Evolutionary conservation across 306 rosid species (phyloP).

Genomic region (Citrullus mucosospermus): DNA sequence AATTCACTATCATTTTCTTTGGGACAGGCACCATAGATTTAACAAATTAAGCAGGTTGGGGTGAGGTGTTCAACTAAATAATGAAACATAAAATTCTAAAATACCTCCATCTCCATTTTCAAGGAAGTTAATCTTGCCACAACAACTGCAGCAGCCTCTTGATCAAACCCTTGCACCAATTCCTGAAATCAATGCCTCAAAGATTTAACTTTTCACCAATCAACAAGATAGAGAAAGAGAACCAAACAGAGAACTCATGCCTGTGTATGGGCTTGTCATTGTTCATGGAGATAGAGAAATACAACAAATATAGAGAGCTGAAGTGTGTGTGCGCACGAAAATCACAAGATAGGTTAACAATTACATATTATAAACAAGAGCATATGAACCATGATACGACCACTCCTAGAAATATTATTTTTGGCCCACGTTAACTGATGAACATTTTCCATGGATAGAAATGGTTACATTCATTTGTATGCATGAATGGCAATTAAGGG

Average conservation of each 20-base stretch:
- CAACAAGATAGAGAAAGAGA: background rate
- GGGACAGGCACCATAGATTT: background rate
- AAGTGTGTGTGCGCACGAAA: background rate
- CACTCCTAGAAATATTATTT: background rate
- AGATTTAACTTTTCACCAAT: conserved; percentile 1
- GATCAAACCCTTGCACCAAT: conserved; percentile 94
- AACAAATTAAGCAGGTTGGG: background rate
- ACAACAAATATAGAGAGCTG: background rate
- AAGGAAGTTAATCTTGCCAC: conserved; percentile 80
- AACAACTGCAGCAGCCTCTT: conserved; percentile 95
- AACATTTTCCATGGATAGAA: background rate
- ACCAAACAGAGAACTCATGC: background rate
- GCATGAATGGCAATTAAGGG: background rate
- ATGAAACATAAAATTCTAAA: conserved; percentile 2
- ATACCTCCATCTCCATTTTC: conserved; percentile 95
- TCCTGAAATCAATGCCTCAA: conserved; percentile 40
- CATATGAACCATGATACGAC: background rate
- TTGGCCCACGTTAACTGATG: background rate
- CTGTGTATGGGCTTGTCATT: background rate
- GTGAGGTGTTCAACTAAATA: background rate
- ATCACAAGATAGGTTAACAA: background rate
- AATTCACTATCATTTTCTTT: background rate
- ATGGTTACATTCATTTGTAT: background rate
- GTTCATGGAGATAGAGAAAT: background rate
- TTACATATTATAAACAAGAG: background rate